phyloP scores from a whole-genome alignment of 768 basidiomycete genomes.

The Hypholoma fasciculare region DNA sequence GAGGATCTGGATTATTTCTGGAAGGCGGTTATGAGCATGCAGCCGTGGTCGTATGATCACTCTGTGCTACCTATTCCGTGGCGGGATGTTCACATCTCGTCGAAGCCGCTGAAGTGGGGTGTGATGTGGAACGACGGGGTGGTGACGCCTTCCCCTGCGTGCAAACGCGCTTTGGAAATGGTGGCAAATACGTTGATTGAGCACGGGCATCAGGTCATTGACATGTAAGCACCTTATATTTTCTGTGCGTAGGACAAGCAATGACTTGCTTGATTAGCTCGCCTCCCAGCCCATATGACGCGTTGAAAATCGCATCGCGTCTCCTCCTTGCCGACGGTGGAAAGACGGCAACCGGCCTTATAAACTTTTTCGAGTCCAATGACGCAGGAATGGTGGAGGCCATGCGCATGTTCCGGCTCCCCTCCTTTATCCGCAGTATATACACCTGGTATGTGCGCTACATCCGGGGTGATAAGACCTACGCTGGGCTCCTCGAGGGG shows the following conservation, averaged over 20 bases:
- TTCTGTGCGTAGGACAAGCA: too few relatives aligned
- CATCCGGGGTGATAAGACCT: constrained; percentile 49
- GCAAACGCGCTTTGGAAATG: constrained; percentile 48
- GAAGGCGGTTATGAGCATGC: constrained; percentile 59
- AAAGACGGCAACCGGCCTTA: constrained; percentile 31
- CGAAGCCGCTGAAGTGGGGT: constrained; percentile 49
- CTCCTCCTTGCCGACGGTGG: constrained; percentile 54
- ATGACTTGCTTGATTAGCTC: constrained; percentile 19
- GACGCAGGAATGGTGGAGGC: constrained; percentile 46
- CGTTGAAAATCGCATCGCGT: constrained; percentile 50
- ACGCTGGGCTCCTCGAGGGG: constrained; percentile 52
- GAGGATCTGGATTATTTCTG: constrained; percentile 66
- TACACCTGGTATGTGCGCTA: constrained; percentile 54
- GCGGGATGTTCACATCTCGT: constrained; percentile 30
- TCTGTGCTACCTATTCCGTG: constrained; percentile 46
- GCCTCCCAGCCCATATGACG: constrained; percentile 52
- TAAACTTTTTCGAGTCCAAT: constrained; percentile 43
- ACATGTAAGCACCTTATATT: constrained; percentile 34
- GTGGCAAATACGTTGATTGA: constrained; percentile 44
- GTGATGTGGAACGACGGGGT: constrained; percentile 67
- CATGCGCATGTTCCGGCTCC: constrained; percentile 41
- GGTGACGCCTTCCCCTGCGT: constrained; percentile 59
- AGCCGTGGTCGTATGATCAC: constrained; percentile 66
- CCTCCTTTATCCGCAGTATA: constrained; percentile 43
- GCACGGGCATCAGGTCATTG: constrained; percentile 49